Evolutionary conservation across 2,329 filamentous ascomycete species (phyloP).

Genomic region (Monilinia fructigena): DNA sequence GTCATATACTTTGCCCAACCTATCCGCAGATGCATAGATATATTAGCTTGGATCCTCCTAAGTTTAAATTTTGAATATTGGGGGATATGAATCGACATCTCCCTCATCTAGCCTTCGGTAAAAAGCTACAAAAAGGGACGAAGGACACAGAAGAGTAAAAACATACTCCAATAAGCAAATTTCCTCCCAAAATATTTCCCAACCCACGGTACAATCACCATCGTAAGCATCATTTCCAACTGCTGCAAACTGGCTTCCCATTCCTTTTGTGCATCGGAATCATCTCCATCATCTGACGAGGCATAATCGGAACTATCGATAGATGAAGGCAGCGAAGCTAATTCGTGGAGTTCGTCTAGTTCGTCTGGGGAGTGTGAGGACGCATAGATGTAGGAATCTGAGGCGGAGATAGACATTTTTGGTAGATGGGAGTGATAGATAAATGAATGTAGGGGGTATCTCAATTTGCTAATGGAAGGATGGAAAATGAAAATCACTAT

Average conservation of each 20-base stretch:
- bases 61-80: neutral
- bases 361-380: slow-evolving; percentile 52
- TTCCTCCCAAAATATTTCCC: slow-evolving; percentile 94
- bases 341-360: slow-evolving; percentile 45
- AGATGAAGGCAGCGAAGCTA: slow-evolving; percentile 62
- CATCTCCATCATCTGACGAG: slow-evolving; percentile 45
- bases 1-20: slow-evolving; percentile 94
- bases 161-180: slow-evolving; percentile 93
- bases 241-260: slow-evolving; percentile 95
- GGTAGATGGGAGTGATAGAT: neutral
- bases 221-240: slow-evolving; percentile 85
- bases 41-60: slow-evolving; percentile 3
- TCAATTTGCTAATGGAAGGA: slow-evolving; percentile 2
- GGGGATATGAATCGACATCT: too few species aligned
- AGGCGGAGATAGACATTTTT: slow-evolving; percentile 27
- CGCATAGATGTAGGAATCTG: slow-evolving; percentile 36
- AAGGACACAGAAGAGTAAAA: slow-evolving; percentile 11
- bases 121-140: neutral
- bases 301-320: slow-evolving; percentile 49
- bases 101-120: neutral
- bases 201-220: slow-evolving; percentile 90
- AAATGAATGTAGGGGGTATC: neutral
- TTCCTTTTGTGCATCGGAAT: slow-evolving; percentile 87
- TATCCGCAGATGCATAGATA: slow-evolving; percentile 42
- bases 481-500: slow-evolving; percentile 13